Percentiles rank a stretch among this genome's conserved stretches.
Evolutionary conservation across 2,329 filamentous ascomycete genomes (phyloP).

Genomic region (Colletotrichum magnum): DNA sequence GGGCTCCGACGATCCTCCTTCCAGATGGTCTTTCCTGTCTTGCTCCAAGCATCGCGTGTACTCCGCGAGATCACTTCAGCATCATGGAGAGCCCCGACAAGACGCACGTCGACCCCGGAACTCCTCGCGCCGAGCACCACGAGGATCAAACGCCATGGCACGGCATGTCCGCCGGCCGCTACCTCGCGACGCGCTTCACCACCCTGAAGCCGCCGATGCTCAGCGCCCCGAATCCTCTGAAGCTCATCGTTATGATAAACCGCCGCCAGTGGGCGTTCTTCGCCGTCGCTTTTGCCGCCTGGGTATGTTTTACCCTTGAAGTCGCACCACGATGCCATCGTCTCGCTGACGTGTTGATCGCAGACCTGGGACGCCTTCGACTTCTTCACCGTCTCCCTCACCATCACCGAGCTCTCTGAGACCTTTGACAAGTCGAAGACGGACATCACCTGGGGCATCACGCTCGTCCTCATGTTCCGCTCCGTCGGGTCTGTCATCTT

Average conservation of each 20-base stretch:
- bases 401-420: slow-evolving; percentile 66
- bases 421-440: slow-evolving; percentile 67
- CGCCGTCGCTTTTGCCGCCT: slow-evolving; percentile 67
- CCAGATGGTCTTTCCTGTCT: no score
- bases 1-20: no score
- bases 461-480: slow-evolving; percentile 73
- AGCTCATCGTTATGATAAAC: slow-evolving; percentile 63
- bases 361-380: slow-evolving; percentile 76
- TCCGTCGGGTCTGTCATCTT: slow-evolving; percentile 69
- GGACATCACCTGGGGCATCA: slow-evolving; percentile 76
- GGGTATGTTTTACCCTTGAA: slow-evolving; percentile 64
- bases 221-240: slow-evolving; percentile 67
- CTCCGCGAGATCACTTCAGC: background rate
- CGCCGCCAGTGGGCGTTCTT: slow-evolving; percentile 70
- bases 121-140: slow-evolving; percentile 6
- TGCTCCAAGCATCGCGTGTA: background rate
- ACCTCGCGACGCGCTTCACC: slow-evolving; percentile 66
- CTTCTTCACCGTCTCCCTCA: slow-evolving; percentile 76
- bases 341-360: slow-evolving; percentile 2
- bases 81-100: slow-evolving; percentile 30
- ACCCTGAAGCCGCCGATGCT: slow-evolving; percentile 71
- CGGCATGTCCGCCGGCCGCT: slow-evolving; percentile 63
- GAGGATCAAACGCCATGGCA: slow-evolving; percentile 59
- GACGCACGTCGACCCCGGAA: slow-evolving; percentile 15
- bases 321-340: background rate